Base-by-base conservation (phyloP, 1,139 yeast species). In the Debaryomyces sp. region DNA sequence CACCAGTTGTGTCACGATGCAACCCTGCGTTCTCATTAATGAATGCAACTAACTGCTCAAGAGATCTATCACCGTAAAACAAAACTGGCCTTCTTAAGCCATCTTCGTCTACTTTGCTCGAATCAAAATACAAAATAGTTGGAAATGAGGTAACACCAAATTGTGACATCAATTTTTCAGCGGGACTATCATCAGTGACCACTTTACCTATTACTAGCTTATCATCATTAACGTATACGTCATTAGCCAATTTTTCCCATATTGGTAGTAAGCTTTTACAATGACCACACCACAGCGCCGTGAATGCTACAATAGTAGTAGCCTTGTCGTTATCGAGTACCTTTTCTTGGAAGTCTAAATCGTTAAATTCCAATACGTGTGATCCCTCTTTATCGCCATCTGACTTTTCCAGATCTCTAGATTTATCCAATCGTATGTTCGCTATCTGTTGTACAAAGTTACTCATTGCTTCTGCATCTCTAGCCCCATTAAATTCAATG, bases 21-120 rank as follows among this genome's bases (percentile, higher is more conserved):
- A 83, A 72, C 0, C 81, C 83, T 3, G 82, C 68, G 41, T 75
- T 67, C 3, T 63, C 64, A 60, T 86, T 85, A 46, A 88, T 69
- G 57, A 72, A 80, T 2, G 63, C 61, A 15, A 83, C 72, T 39
- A 89, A 66, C 17, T 64, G 68, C 1, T 66, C 68, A 29, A 82
- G 52, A 10, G 66, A 62, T 46, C 84, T 71, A 13, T 70, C 74
- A 2, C 82, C 82, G 39, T 60, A 57, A 54, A 70, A 78, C 26
- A 56, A 40, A 15, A 64, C 59, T 35, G 84, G 84, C 10, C 68
- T 63, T 21, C 72, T 70, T 39, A 72, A 64, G 7, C 76, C 77
- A 39, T 73, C 77, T 22, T 65, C 69, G 35, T 60, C 61, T 2
- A 47, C 38, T 17, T 51, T 47, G 5, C 47, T 34, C 1, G 74